Base-by-base conservation (phyloP, 352 stramenopile species). In the Phytophthora pseudosyringae region DNA sequence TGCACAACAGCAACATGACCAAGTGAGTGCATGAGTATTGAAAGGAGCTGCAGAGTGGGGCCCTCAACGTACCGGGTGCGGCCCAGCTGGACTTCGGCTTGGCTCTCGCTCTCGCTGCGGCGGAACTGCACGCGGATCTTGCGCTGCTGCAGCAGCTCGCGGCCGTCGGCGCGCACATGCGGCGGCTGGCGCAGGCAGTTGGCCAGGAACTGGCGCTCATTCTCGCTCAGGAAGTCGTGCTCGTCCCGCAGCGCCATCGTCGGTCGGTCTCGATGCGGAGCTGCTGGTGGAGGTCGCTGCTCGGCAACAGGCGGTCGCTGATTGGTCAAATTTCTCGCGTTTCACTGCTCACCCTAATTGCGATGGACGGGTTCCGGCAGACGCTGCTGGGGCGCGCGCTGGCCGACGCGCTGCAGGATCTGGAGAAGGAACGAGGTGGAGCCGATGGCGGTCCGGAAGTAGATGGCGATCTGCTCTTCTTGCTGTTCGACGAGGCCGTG, bases 71-170 rank as follows among this genome's bases (percentile, higher is more conserved):
- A 91, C 80, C 86, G 84, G 62, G 84, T 95, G 28, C 76, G 75
- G 12, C 86, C 86, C 21, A 95, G 64, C 61, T 93, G 85, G 39
- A 95, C 80, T 56, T 92, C 85, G 2, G 84, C 86, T 74, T 93
- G 84, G 57, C 82, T 91, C 60, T 90, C 83, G 52, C 73, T 72
- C 36, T 92, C 83, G 18, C 70, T 91, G 39, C 86, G 80, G 1
- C 86, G 86, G 67, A 95, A 95, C 56, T 95, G 81, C n/a, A 95
- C 75, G 52, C 80, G 78, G 53, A 93, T 90, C 69, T 93, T 90
- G 41, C 84, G 81, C 70, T 93, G 84, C 66, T 93, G 84, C 73
- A 93, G 79, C 59, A 93, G 71, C 64, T 91, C 84, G 35, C 86
- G 82, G 13, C 86, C 86, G 62, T 95, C 84, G 10, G 84, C 81